phyloP scores from a whole-genome alignment of 2,329 filamentous ascomycete species.

The Hymenoscyphus scutula region DNA sequence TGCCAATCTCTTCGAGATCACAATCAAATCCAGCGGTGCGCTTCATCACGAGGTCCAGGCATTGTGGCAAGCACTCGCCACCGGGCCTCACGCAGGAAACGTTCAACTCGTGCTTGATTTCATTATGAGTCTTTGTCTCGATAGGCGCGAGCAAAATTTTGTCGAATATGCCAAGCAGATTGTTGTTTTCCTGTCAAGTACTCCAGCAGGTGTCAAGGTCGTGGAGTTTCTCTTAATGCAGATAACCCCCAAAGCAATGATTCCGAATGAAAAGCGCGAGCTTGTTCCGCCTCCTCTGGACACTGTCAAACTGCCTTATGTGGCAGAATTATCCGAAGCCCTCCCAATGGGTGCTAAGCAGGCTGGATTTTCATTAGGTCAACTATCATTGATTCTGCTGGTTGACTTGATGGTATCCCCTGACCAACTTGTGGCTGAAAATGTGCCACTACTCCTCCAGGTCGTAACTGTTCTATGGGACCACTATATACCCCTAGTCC shows the following conservation, averaged over 20 bases:
- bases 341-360: constrained; percentile 89
- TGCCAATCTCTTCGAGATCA: constrained; percentile 93
- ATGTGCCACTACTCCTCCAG: constrained; percentile 82
- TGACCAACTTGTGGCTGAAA: constrained; percentile 73
- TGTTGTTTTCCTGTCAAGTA: constrained; percentile 91
- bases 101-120: constrained; percentile 94
- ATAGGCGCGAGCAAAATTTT: constrained; percentile 94
- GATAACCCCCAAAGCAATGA: constrained; percentile 95
- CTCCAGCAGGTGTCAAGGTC: constrained; percentile 79
- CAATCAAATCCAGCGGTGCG: constrained; percentile 82
- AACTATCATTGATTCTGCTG: constrained; percentile 86
- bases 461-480: constrained; percentile 95
- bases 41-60: constrained; percentile 97
- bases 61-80: constrained; percentile 93
- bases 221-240: constrained; percentile 91
- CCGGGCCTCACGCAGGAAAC: constrained; percentile 88
- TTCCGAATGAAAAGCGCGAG: constrained; percentile 78
- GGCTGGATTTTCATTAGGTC: constrained; percentile 85
- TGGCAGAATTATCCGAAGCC: constrained; percentile 77
- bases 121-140: constrained; percentile 89
- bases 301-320: constrained; percentile 74
- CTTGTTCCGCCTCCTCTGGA: constrained; percentile 70
- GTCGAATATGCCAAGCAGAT: constrained; percentile 98
- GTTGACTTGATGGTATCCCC: constrained; percentile 96
- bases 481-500: constrained; percentile 90